Conservation (phyloP, 208 protist species). For the Acanthamoeba triangularis region DNA sequence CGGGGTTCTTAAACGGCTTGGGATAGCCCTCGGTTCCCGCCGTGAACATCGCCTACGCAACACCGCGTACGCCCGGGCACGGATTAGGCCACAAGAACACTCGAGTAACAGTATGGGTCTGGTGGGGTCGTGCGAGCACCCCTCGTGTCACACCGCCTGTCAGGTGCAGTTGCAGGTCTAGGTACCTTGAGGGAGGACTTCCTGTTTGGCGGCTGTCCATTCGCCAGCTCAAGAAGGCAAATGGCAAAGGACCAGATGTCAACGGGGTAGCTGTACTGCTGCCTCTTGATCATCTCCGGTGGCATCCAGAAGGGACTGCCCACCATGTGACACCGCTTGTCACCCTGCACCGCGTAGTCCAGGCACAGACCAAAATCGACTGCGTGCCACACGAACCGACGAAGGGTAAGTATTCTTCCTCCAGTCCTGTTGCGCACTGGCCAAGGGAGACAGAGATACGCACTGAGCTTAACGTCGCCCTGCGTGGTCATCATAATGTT, state of each 20-base stretch:
- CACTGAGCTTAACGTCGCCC: slow-evolving; percentile 82
- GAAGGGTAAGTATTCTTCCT: neutral
- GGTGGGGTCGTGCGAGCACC: neutral
- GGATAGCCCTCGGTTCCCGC: slow-evolving; percentile 71
- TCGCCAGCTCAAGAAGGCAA: slow-evolving; percentile 77
- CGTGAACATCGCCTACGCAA: slow-evolving; percentile 73
- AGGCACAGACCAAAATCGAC: slow-evolving; percentile 79
- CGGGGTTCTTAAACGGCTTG: slow-evolving; percentile 74
- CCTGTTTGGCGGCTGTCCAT: slow-evolving; percentile 75
- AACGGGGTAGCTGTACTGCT: slow-evolving; percentile 55
- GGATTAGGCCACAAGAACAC: neutral
- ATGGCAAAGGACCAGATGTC: slow-evolving; percentile 79
- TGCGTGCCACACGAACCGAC: neutral
- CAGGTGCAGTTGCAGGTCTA: neutral
- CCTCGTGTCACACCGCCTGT: no score
- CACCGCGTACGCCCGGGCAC: neutral
- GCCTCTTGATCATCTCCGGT: slow-evolving; percentile 79
- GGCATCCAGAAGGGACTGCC: slow-evolving; percentile 81
- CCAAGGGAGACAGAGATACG: neutral
- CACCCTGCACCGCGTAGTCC: slow-evolving; percentile 29
- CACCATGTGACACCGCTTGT: slow-evolving; percentile 75
- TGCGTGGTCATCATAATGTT: slow-evolving; percentile 86
- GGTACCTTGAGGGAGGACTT: slow-evolving; percentile 77
- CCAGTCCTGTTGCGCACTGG: neutral
- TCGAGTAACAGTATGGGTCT: neutral